phyloP scores from a whole-genome alignment of 2,329 filamentous ascomycete genomes.

The Sporothrix mexicana region DNA sequence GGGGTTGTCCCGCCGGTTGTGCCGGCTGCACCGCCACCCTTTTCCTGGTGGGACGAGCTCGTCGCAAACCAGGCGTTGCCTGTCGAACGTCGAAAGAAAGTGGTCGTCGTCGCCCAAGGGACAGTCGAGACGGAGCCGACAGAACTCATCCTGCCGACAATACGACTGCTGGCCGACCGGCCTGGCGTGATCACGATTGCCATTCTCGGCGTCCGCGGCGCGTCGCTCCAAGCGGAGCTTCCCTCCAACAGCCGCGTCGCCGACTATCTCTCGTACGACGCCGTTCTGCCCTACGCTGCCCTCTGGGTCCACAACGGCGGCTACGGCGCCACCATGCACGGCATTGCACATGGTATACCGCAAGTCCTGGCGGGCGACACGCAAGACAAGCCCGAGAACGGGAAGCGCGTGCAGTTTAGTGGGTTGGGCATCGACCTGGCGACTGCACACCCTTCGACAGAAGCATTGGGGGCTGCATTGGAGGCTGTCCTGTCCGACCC shows the following conservation, averaged over 20 bases:
- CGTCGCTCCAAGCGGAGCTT: slow-evolving; percentile 21
- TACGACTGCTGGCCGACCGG: slow-evolving; percentile 43
- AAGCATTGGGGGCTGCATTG: slow-evolving; percentile 43
- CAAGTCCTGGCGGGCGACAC: slow-evolving; percentile 51
- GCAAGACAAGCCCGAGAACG: slow-evolving; percentile 51
- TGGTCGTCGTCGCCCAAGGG: slow-evolving; percentile 50
- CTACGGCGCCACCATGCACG: slow-evolving; percentile 50
- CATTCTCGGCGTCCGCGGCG: slow-evolving; percentile 47
- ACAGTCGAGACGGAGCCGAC: slow-evolving; percentile 49
- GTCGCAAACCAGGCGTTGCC: slow-evolving; percentile 38
- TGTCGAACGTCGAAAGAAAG: slow-evolving; percentile 39
- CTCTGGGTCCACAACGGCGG: slow-evolving; percentile 51
- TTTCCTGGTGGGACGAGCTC: slow-evolving; percentile 47
- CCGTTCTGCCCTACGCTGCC: slow-evolving; percentile 46
- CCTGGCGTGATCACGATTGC: slow-evolving; percentile 45
- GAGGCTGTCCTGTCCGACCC: slow-evolving; percentile 41
- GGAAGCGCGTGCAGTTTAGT: slow-evolving; percentile 44
- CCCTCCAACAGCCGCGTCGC: slow-evolving; percentile 45
- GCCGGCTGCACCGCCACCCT: slow-evolving; percentile 2
- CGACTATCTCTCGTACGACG: slow-evolving; percentile 50
- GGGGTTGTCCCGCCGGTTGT: slow-evolving; percentile 44
- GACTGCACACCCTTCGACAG: slow-evolving; percentile 40
- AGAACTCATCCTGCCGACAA: slow-evolving; percentile 49
- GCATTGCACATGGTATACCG: slow-evolving; percentile 49
- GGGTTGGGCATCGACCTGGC: slow-evolving; percentile 46